Conservation (phyloP, 2,329 filamentous ascomycete species). For the Exophiala viscosa region DNA sequence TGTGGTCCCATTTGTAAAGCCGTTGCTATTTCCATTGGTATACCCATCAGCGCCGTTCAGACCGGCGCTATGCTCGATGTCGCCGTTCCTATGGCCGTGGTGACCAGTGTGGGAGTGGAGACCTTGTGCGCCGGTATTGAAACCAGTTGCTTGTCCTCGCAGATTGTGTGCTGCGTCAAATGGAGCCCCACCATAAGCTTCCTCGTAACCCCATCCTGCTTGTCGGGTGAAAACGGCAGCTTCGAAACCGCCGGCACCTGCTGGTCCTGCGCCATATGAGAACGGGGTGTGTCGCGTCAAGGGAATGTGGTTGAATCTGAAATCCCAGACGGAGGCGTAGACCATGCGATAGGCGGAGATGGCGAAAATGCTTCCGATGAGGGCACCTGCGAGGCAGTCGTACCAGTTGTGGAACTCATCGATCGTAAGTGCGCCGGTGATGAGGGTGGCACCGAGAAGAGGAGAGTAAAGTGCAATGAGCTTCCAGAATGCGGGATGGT, state of each 20-base stretch:
- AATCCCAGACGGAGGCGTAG: constrained; percentile 66
- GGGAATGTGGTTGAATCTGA: constrained; percentile 63
- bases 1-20: constrained; percentile 3
- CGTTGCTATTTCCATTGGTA: constrained; percentile 1
- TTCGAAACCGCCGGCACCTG: constrained; percentile 45
- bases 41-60: not conserved
- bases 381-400: constrained; percentile 63
- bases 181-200: constrained; percentile 41
- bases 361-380: constrained; percentile 63
- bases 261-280: constrained; percentile 42
- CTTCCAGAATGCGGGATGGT: constrained; percentile 73
- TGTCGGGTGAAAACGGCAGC: constrained; percentile 57
- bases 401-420: constrained; percentile 75
- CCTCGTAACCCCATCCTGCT: constrained; percentile 56
- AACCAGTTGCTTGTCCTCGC: constrained; percentile 21
- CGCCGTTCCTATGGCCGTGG: constrained; percentile 8
- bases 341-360: constrained; percentile 64
- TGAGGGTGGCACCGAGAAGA: constrained; percentile 63
- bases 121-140: constrained; percentile 21
- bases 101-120: not conserved
- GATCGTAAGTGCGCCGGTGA: constrained; percentile 67
- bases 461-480: constrained; percentile 62
- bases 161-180: constrained; percentile 37
- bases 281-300: constrained; percentile 58
- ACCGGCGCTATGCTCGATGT: constrained; percentile 22